Percentiles rank a stretch among this genome's conserved stretches.
Evolutionary conservation across 2,329 filamentous ascomycete species (phyloP).

Genomic region (Aspergillus fructus): DNA sequence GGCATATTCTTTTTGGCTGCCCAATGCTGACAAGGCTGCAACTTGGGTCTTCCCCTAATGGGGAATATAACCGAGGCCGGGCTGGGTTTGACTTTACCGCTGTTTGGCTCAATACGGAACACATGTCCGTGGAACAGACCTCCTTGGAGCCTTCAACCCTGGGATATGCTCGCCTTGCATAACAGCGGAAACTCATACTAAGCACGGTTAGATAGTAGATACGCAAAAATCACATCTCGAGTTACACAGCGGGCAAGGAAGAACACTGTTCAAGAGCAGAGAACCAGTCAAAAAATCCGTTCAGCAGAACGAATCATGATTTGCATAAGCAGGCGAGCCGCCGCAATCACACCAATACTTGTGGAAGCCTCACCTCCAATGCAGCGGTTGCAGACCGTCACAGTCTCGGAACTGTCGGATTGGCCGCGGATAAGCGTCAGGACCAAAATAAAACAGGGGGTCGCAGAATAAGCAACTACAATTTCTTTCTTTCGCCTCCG

Average conservation of each 20-base stretch:
- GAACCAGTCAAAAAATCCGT: conserved; percentile 13
- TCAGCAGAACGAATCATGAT: conserved; percentile 9
- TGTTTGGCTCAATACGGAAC: conserved; percentile 1
- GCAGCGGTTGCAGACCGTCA: conserved; percentile 17
- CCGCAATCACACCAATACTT: conserved; percentile 12
- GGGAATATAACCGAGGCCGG: conserved; percentile 22
- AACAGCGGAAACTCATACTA: conserved; percentile 2
- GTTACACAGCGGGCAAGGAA: conserved; percentile 6
- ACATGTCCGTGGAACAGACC: not conserved
- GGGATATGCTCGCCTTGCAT: conserved; percentile 2
- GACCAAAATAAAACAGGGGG: not conserved
- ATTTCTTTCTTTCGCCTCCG: not conserved
- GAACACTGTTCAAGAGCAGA: not conserved
- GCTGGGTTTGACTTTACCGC: conserved; percentile 12
- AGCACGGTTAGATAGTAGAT: not conserved
- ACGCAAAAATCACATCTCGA: conserved; percentile 1
- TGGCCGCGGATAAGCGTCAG: conserved; percentile 6
- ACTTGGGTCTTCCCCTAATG: conserved; percentile 14
- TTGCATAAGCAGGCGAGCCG: conserved; percentile 11
- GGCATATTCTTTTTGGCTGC: conserved; percentile 3
- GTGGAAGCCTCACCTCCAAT: not conserved
- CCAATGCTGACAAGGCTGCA: not conserved
- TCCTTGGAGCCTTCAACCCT: not conserved
- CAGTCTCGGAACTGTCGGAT: conserved; percentile 25
- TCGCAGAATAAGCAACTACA: not conserved